Evolutionary conservation across 75 land plant genomes (phyloP), one percentile per base, ranked within the genome.

Genomic region (Selaginella moellendorffii): DNA sequence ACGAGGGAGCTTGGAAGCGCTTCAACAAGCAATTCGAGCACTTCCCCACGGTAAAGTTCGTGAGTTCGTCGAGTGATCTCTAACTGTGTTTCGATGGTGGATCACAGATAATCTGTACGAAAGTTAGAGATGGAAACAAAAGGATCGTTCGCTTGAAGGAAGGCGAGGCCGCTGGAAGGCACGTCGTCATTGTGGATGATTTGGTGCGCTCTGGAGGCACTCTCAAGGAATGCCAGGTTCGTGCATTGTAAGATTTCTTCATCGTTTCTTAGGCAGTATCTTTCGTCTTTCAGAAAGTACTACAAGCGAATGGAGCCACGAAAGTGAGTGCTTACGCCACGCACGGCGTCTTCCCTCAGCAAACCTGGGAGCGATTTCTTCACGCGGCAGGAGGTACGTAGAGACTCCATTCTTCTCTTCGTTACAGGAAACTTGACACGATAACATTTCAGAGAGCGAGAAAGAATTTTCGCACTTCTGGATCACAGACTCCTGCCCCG

Each of bases 121-220:
- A 91, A 68, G 97, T 91, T 54, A 76, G 97, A 28, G 95, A 88
- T 65, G 97, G 97, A 19, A 73, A 85, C 53, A 78, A 85, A 64
- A 76, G 97, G 22, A 72, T 88, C 68, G 97, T 91, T 22, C 79
- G 88, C 42, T 64, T 91, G 24, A 88, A 85, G 68, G 97, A 91
- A 67, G 97, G 97, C 54, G 78, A 91, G 27, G 82, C 97, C 20
- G 69, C 56, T 54, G 97, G 95, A 24, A 83, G 89, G 1, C 97
- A 91, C 74, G 77, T 91, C 52, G 89, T 91, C 21, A 91, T 91
- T 58, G 97, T 91, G 30, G 97, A 91, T 69, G 97, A 91, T 66
- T 68, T 91, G 63, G 93, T 90, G 26, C 93, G 86, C 68, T 90
- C 97, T n/a, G 97, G 97, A 42, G 84, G 97, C 53, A 91, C 97